Percentiles rank a stretch among this genome's conserved stretches.
These are phyloP conservation scores for Phialophora expanda DNA, from an alignment of 2,329 filamentous ascomycete genomes.

Conservation along the genomic window DNA sequence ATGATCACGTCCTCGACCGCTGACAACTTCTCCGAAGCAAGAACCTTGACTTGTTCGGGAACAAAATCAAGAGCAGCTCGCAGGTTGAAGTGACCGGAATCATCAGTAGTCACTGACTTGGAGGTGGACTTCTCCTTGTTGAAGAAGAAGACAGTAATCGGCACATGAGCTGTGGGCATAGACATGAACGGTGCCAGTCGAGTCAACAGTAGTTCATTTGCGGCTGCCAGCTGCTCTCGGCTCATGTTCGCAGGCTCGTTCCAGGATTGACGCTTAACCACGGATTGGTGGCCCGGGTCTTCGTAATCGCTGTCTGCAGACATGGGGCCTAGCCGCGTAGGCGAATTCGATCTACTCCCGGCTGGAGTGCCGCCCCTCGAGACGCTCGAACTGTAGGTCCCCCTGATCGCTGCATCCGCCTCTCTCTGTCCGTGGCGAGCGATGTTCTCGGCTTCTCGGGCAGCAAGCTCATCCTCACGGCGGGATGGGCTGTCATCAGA, in stretches of 20 bases:
- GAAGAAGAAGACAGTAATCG: conserved; percentile 94
- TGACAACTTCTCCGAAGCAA: conserved; percentile 85
- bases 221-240: conserved; percentile 74
- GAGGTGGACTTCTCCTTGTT: conserved; percentile 83
- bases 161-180: conserved; percentile 74
- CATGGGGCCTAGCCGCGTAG: conserved; percentile 19
- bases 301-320: conserved; percentile 37
- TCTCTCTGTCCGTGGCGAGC: conserved; percentile 73
- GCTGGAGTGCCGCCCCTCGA: conserved; percentile 44
- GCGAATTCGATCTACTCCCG: conserved; percentile 39
- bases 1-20: conserved; percentile 77
- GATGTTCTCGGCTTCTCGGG: conserved; percentile 76
- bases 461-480: conserved; percentile 69
- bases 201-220: conserved; percentile 87
- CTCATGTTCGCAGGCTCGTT: conserved; percentile 67
- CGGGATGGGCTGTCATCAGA: conserved; percentile 57
- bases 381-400: conserved; percentile 64
- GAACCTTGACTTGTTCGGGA: conserved; percentile 83
- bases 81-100: conserved; percentile 84
- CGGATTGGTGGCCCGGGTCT: conserved; percentile 42
- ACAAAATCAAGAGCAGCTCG: conserved; percentile 85
- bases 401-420: conserved; percentile 70
- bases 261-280: conserved; percentile 58
- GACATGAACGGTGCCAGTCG: conserved; percentile 88
- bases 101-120: conserved; percentile 81